Base-by-base conservation (phyloP, 495 filamentous ascomycete genomes). In the Rhypophila decipiens region DNA sequence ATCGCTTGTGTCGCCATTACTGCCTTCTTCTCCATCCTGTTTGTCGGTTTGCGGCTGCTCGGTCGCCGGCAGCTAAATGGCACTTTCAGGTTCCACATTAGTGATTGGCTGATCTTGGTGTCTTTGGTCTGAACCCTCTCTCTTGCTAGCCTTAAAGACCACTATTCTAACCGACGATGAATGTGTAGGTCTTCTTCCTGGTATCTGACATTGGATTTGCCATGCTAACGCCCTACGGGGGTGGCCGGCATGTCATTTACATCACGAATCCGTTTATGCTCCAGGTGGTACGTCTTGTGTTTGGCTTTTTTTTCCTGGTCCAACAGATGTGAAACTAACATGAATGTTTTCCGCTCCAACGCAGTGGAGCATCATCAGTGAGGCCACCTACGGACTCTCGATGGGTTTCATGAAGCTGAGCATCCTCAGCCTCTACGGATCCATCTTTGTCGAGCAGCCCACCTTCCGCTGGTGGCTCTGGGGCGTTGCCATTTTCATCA, bases 331-430 rank as follows among this genome's bases (percentile, higher is more conserved):
- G 8, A 37, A 17, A 9, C 15, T 9, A 37, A 11, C 29, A 13
- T 33, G 29, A 33, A 9, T 37, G 12, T 37, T 37, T 9, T 11
- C 8, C 8, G 5, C 15, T 5, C 12, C n/a, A 5, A 5, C 35
- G 18, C n/a, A 37, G 35, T 37, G 35, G 35, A 37, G 35, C n/a
- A 7, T 37, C 35, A 7, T 37, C 5, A 17, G 35, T 15, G 35
- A 37, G 35, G 35, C 35, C 15, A 17, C 35, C 9, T 37, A 37
- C 35, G 35, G 35, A 17, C 35, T 37, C 7, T 37, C 35, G 35
- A 37, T 37, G 35, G 35, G 35, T 15, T 37, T 37, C 35, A 37
- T 37, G 35, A 37, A 37, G 35, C 35, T 37, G n/a, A 37, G 35
- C 35, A 37, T 37, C 35, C 35, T 37, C 35, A 37, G 35, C 35